phyloP scores from a whole-genome alignment of 257 asterid species.

The Euphrasia confusa region DNA sequence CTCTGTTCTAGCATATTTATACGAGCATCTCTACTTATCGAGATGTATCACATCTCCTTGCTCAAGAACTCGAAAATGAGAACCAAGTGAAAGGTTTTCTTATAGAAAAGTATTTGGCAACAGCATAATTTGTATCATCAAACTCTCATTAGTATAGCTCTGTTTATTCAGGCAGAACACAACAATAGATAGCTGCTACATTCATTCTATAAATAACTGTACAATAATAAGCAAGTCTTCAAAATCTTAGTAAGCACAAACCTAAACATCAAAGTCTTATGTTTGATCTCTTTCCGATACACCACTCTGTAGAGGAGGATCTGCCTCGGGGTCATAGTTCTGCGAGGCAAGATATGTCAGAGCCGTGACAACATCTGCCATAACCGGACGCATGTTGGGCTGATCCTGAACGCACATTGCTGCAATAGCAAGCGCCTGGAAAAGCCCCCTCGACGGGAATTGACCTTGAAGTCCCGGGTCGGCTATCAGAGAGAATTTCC shows the following conservation, averaged over 20 bases:
- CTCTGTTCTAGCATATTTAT: too few relatives aligned
- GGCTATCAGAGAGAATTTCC: constrained; percentile 62
- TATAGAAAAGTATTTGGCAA: too few relatives aligned
- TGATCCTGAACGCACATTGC: constrained; percentile 92
- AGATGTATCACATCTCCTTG: too few relatives aligned
- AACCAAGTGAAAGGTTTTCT: too few relatives aligned
- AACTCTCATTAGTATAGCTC: constrained; percentile 17
- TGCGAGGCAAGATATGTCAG: constrained; percentile 69
- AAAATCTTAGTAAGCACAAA: neutral
- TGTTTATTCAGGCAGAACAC: constrained; percentile 9
- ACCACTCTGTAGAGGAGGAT: constrained; percentile 32
- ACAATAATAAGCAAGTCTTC: constrained; percentile 22
- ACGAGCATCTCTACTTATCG: too few relatives aligned
- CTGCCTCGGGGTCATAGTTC: constrained; percentile 43
- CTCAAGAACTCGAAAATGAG: too few relatives aligned
- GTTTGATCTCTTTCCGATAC: constrained; percentile 33
- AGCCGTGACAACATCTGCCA: constrained; percentile 89
- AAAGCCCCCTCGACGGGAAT: constrained; percentile 68
- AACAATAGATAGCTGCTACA: constrained; percentile 22
- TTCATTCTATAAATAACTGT: constrained; percentile 27
- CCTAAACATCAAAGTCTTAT: constrained; percentile 18
- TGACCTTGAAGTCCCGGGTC: constrained; percentile 83
- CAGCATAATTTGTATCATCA: neutral
- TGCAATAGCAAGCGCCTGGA: constrained; percentile 84
- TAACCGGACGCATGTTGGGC: constrained; percentile 66